Evolutionary conservation across 2,329 filamentous ascomycete species (phyloP).

Genomic region (Paraphaeosphaeria sporulosa): DNA sequence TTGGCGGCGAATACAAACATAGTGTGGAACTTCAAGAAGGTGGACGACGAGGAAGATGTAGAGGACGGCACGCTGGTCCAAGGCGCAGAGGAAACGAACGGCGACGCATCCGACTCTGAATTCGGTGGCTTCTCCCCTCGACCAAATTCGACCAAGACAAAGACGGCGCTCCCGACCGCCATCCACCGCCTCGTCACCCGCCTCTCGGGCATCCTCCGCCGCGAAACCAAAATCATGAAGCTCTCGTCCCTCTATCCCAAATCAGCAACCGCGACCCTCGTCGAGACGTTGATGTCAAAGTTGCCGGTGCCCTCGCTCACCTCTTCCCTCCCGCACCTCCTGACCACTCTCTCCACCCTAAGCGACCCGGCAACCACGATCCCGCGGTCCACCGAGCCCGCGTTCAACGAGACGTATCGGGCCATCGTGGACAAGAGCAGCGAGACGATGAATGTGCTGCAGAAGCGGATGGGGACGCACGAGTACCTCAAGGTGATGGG

Average conservation of each 20-base stretch:
- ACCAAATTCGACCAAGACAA: slow-evolving; percentile 33
- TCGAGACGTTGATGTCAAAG: slow-evolving; percentile 73
- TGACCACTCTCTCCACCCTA: slow-evolving; percentile 79
- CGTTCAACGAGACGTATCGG: slow-evolving; percentile 73
- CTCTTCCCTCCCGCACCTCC: slow-evolving; percentile 69
- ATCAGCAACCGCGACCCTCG: slow-evolving; percentile 75
- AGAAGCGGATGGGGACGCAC: slow-evolving; percentile 82
- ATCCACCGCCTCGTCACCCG: slow-evolving; percentile 81
- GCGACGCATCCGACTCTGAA: slow-evolving; percentile 45
- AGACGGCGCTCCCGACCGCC: slow-evolving; percentile 51
- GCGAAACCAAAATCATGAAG: slow-evolving; percentile 65
- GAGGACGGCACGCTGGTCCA: slow-evolving; percentile 55
- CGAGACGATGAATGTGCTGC: slow-evolving; percentile 81
- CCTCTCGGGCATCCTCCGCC: slow-evolving; percentile 78
- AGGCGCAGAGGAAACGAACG: slow-evolving; percentile 40
- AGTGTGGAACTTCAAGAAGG: slow-evolving; percentile 53
- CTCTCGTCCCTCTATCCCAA: slow-evolving; percentile 74
- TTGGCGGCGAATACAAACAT: slow-evolving; percentile 65
- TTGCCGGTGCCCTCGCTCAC: slow-evolving; percentile 65
- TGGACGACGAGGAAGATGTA: slow-evolving; percentile 53
- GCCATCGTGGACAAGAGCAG: slow-evolving; percentile 74
- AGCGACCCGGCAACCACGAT: slow-evolving; percentile 79
- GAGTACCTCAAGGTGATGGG: slow-evolving; percentile 79
- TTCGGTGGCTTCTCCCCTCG: slow-evolving; percentile 34
- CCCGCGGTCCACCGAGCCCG: slow-evolving; percentile 74